A percentile compares a stretch with the other conserved stretches of the same genome.
phyloP scores from a whole-genome alignment of 805 yeast species.

The Peterozyma xylosa region DNA sequence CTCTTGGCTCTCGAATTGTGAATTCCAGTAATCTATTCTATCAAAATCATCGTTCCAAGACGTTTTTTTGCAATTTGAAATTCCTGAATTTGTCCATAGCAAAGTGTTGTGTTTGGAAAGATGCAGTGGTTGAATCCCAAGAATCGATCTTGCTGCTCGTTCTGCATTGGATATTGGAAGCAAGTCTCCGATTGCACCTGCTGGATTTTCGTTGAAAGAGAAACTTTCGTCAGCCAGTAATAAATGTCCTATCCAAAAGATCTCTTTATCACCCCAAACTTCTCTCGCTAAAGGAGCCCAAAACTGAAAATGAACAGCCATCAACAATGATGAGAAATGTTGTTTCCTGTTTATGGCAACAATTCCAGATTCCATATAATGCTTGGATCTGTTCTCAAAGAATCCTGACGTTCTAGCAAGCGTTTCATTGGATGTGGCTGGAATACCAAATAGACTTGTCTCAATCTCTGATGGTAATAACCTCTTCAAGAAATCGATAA shows the following conservation, averaged over 20 bases:
- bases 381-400: constrained; percentile 32
- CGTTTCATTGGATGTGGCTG: constrained; percentile 21
- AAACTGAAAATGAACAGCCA: constrained; percentile 35
- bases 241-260: constrained; percentile 65
- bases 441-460: constrained; percentile 19
- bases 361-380: constrained; percentile 43
- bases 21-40: constrained; percentile 19
- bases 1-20: constrained; percentile 11
- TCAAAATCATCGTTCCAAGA: constrained; percentile 30
- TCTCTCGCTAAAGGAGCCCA: constrained; percentile 36
- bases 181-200: constrained; percentile 47
- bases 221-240: constrained; percentile 49
- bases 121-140: constrained; percentile 46
- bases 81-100: constrained; percentile 71
- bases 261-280: constrained; percentile 75
- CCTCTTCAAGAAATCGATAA: constrained; percentile 34
- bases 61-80: constrained; percentile 46
- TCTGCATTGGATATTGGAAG: constrained; percentile 17
- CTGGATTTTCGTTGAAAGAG: constrained; percentile 41
- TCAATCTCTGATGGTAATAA: constrained; percentile 8
- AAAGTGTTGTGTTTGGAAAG: constrained; percentile 43
- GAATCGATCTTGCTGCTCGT: constrained; percentile 1
- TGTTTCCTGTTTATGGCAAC: constrained; percentile 36
- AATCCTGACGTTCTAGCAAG: constrained; percentile 25
- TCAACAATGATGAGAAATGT: constrained; percentile 42